These are phyloP conservation scores for Botrytis tulipae DNA, from an alignment of 2,329 filamentous ascomycete genomes.

Conservation along the genomic window DNA sequence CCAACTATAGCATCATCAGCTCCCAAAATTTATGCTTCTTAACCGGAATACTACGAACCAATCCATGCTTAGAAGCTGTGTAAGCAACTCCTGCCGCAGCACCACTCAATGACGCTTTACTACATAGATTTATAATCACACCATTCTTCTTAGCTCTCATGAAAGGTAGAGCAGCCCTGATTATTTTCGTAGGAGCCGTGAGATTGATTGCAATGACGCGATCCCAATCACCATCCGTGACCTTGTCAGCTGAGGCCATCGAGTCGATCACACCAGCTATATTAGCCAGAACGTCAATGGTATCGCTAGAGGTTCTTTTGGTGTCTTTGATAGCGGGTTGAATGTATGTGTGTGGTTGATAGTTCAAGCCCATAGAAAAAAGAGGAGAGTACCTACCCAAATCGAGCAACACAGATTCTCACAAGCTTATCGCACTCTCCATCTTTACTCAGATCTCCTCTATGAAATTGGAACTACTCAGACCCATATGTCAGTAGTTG, in stretches of 20 bases:
- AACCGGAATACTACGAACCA: constrained; percentile 32
- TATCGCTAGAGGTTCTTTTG: constrained; percentile 23
- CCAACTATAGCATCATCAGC: constrained; percentile 36
- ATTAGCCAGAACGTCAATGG: constrained; percentile 46
- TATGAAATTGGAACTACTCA: constrained; percentile 39
- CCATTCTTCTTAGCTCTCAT: constrained; percentile 44
- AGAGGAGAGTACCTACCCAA: constrained; percentile 27
- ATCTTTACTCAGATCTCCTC: constrained; percentile 36
- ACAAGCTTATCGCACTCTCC: constrained; percentile 40
- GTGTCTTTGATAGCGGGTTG: background rate
- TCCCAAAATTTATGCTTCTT: background rate
- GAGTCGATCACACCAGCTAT: constrained; percentile 47
- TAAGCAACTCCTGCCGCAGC: constrained; percentile 46
- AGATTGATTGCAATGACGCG: constrained; percentile 44
- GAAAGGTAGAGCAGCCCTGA: constrained; percentile 44
- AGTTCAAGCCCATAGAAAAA: background rate
- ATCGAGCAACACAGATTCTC: constrained; percentile 36
- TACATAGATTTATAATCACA: constrained; percentile 45
- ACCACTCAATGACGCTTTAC: constrained; percentile 41
- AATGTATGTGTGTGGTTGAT: background rate
- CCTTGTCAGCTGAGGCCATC: constrained; percentile 42
- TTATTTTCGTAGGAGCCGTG: constrained; percentile 46
- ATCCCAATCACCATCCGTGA: constrained; percentile 44
- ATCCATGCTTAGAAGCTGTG: constrained; percentile 46
- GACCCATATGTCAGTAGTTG: background rate